Percentiles rank a stretch among this genome's conserved stretches.
Evolutionary conservation across 345 rosid species (phyloP).

Genomic region (Eucalyptus regnans): DNA sequence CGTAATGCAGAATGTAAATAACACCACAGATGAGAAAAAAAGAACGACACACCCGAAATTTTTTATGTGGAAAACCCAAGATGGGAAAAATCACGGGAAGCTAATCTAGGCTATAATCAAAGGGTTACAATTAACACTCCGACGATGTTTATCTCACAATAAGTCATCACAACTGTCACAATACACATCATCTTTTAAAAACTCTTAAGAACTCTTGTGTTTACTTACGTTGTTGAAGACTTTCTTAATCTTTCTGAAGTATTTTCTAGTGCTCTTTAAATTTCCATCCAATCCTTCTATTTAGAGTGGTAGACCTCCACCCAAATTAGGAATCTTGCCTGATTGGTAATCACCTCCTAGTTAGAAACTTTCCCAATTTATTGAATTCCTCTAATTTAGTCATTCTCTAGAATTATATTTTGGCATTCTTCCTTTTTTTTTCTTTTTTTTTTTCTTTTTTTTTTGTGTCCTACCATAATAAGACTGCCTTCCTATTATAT

Average conservation of each 20-base stretch:
- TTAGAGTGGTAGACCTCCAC: not conserved
- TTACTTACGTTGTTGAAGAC: not conserved
- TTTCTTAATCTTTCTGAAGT: not conserved
- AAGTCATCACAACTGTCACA: not conserved
- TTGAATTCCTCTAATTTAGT: not conserved
- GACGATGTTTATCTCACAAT: accelerated
- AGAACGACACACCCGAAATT: not conserved
- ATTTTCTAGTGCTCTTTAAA: not conserved
- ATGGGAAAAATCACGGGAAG: not conserved
- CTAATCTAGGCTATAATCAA: not conserved
- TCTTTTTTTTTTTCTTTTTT: not conserved
- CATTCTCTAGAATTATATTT: not conserved
- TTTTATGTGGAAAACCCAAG: not conserved
- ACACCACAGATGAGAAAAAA: not conserved
- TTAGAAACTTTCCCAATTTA: not conserved
- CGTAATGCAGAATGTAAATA: not conserved
- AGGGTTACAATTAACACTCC: not conserved
- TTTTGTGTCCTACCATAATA: not conserved
- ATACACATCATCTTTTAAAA: not conserved
- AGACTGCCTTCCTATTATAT: not conserved
- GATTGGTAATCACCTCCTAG: not conserved
- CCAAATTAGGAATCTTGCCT: not conserved
- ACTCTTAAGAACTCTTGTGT: not conserved
- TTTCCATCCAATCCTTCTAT: not conserved
- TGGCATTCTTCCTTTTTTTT: not conserved